Conservation (phyloP, 495 filamentous ascomycete genomes). For the Penicillium dipodomyicola region DNA sequence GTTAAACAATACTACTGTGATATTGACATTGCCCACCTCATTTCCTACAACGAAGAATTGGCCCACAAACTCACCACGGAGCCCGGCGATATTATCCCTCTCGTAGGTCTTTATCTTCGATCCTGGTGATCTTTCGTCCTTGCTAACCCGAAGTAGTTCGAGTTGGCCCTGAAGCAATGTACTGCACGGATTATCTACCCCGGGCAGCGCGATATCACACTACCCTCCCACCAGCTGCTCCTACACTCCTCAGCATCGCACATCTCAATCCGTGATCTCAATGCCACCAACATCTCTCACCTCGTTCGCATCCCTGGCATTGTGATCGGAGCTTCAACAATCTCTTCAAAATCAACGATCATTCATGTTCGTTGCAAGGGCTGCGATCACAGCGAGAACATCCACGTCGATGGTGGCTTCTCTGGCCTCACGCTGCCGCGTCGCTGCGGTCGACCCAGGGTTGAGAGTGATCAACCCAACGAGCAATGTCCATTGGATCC, state of each 20-base stretch:
- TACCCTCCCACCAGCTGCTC: constrained; percentile 90
- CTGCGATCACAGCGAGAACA: constrained; percentile 69
- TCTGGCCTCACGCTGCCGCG: constrained; percentile 80
- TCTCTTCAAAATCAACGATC: constrained; percentile 90
- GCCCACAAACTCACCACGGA: constrained; percentile 88
- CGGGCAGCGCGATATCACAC: constrained; percentile 62
- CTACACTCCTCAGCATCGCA: constrained; percentile 88
- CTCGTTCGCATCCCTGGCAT: constrained; percentile 97
- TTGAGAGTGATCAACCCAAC: constrained; percentile 53
- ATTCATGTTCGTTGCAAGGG: constrained; percentile 86
- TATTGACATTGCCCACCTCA: constrained; percentile 93
- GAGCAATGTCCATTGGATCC: constrained; percentile 88
- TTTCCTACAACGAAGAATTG: constrained; percentile 94
- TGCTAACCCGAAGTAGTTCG: constrained; percentile 65
- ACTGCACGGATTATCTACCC: constrained; percentile 87
- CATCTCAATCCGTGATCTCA: constrained; percentile 90
- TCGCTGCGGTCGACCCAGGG: constrained; percentile 61
- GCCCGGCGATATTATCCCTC: constrained; percentile 86
- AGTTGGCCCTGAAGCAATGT: constrained; percentile 83
- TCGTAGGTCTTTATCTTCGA: constrained; percentile 53
- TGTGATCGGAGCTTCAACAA: constrained; percentile 93
- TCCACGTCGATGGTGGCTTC: constrained; percentile 80
- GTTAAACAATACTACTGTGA: constrained; percentile 96
- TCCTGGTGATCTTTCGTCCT: too few relatives aligned
- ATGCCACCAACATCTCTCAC: constrained; percentile 87